phyloP scores from a whole-genome alignment of 306 rosid species.

The Sesbania bispinosa region DNA sequence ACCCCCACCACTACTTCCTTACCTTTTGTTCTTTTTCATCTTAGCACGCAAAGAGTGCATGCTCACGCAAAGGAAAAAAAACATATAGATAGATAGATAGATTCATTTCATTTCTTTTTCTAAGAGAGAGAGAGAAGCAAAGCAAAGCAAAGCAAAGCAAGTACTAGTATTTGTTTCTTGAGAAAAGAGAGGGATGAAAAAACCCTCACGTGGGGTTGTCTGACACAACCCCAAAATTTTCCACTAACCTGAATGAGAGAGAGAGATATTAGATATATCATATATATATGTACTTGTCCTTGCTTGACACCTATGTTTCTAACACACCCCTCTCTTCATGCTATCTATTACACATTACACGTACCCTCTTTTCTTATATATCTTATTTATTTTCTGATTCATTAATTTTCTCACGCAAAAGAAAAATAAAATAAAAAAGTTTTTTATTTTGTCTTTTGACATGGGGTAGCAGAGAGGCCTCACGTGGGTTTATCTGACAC shows the following conservation, averaged over 20 bases:
- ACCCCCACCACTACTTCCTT: constrained; percentile 29
- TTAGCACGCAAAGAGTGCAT: constrained; percentile 38
- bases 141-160: no score
- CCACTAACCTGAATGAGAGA: constrained; percentile 29
- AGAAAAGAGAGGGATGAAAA: constrained; percentile 18
- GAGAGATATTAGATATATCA: no score
- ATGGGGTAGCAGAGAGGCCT: constrained; percentile 22
- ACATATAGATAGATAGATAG: not conserved
- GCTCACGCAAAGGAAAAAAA: constrained; percentile 42
- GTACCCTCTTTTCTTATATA: not conserved
- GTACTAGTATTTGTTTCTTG: constrained; percentile 30
- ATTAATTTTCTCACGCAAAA: constrained; percentile 41
- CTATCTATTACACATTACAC: constrained; percentile 23
- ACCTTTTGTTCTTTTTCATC: constrained; percentile 34
- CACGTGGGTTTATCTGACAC: constrained; percentile 57
- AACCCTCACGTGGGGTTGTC: constrained; percentile 55
- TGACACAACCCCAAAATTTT: constrained; percentile 30
- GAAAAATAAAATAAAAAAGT: not conserved
- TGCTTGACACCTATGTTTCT: constrained; percentile 29
- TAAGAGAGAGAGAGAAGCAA: no score
- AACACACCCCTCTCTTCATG: constrained; percentile 38
- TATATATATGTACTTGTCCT: constrained; percentile 30
- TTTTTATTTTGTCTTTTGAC: constrained; percentile 20
- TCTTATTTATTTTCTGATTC: not conserved
- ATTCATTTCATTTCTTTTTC: no score